Conservation (phyloP, 768 basidiomycete genomes). For the Lactifluus subvellereus region DNA sequence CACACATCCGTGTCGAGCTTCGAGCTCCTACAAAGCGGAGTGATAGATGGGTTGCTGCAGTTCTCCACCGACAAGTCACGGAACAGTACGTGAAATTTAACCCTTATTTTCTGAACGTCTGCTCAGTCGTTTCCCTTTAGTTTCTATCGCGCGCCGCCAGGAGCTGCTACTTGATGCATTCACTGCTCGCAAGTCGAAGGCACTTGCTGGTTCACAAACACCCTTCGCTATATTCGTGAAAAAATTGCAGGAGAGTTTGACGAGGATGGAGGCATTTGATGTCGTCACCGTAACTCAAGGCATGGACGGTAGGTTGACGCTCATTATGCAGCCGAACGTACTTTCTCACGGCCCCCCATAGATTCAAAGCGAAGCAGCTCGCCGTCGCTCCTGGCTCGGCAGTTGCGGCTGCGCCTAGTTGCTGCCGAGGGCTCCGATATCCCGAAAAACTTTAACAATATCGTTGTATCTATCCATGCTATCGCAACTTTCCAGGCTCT, state of each 20-base stretch:
- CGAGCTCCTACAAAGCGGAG: slow-evolving; percentile 88
- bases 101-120: neutral
- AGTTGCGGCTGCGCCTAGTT: slow-evolving; percentile 83
- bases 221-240: slow-evolving; percentile 80
- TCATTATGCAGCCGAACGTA: neutral
- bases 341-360: slow-evolving; percentile 27
- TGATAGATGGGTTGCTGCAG: slow-evolving; percentile 79
- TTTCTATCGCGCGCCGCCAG: slow-evolving; percentile 57
- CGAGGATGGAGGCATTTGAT: slow-evolving; percentile 92
- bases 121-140: slow-evolving; percentile 37
- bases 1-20: slow-evolving; percentile 88
- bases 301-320: slow-evolving; percentile 58
- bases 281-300: slow-evolving; percentile 85
- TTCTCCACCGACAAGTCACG: slow-evolving; percentile 70
- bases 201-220: slow-evolving; percentile 41
- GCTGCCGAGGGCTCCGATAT: slow-evolving; percentile 87
- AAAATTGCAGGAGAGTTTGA: slow-evolving; percentile 92
- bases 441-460: slow-evolving; percentile 79
- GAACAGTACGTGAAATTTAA: slow-evolving; percentile 41
- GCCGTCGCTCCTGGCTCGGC: slow-evolving; percentile 85
- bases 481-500: slow-evolving; percentile 97
- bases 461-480: slow-evolving; percentile 96
- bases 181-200: slow-evolving; percentile 46
- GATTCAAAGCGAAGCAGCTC: slow-evolving; percentile 84
- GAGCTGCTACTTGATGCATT: slow-evolving; percentile 79